Base-by-base conservation (phyloP, 2,329 filamentous ascomycete species). In the Neonectria neomacrospora region DNA sequence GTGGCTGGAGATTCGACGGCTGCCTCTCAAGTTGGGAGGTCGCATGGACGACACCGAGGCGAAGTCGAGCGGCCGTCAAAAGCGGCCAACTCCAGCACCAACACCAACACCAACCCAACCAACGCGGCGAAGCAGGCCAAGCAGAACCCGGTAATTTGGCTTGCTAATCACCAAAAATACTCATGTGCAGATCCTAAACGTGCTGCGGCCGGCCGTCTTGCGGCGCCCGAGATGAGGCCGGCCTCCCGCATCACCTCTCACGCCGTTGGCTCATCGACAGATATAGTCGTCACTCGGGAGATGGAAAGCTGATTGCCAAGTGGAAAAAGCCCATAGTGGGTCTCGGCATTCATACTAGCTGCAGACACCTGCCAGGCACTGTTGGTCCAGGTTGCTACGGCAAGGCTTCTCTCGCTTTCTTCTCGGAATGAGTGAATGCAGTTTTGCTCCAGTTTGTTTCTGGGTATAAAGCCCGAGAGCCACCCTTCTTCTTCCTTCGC, bases 171-270 rank as follows among this genome's bases (percentile, higher is more conserved):
- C 5, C n/a, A 7, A 9, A 6, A 2, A 10, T 3, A 18, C 1
- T 3, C 5, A 26, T 5, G 18, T n/a, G 41, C 12, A 26, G 23
- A n/a, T 7, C 26, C 4, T 8, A 22, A 54, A 11, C n/a, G 4
- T 12, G 28, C 32, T 34, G 22, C n/a, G 14, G 14, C 16, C 2
- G 12, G 9, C 12, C 16, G n/a, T 9, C 7, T 23, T 41, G 23
- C 20, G 22, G 48, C 23, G 20, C 28, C 10, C 12, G 16, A 22
- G 32, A 42, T 5, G 7, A 22, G 45, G 52, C 42, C 18, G 61
- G 61, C 56, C 61, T 64, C 61, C 39, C n/a, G 22, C 44, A 9
- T 45, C 8, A 34, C 34, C 45, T 53, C 61, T 20, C 44, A 41
- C 34, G 12, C 20, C 3, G 52, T 51, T 61, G 44, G 34, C 14